These are phyloP conservation scores for Kluyveromyces aestuarii DNA, from an alignment of 805 yeast genomes.

Conservation along the genomic window DNA sequence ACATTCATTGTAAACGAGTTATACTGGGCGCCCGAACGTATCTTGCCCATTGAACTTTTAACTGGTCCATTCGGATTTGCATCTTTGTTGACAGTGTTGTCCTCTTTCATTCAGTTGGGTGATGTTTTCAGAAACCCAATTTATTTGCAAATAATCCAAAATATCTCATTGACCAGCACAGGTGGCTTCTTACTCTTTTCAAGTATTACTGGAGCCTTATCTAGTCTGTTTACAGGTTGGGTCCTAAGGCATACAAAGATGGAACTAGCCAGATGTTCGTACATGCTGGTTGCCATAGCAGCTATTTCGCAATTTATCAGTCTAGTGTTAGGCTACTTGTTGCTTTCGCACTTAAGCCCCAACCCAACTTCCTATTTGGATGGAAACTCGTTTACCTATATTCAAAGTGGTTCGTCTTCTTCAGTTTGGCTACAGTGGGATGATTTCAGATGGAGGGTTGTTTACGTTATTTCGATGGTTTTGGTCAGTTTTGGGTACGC, in stretches of 20 bases:
- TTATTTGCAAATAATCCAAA: constrained; percentile 44
- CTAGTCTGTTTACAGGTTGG: constrained; percentile 49
- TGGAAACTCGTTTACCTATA: neutral
- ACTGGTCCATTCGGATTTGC: constrained; percentile 47
- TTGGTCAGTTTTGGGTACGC: constrained; percentile 42
- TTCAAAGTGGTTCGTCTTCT: too few species aligned
- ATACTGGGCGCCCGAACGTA: constrained; percentile 39
- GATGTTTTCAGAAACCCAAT: constrained; percentile 51
- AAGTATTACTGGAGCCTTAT: constrained; percentile 42
- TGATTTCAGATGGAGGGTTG: constrained; percentile 23
- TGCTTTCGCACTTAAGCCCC: constrained; percentile 17
- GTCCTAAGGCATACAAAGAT: constrained; percentile 29
- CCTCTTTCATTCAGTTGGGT: constrained; percentile 35
- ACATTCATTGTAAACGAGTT: constrained; percentile 29
- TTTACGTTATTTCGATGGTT: constrained; percentile 25
- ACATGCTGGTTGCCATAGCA: constrained; percentile 16
- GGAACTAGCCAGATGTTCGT: constrained; percentile 23
- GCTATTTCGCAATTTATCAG: constrained; percentile 18
- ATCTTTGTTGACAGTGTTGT: constrained; percentile 39
- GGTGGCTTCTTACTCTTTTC: constrained; percentile 51
- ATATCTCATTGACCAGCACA: constrained; percentile 41
- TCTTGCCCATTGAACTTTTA: constrained; percentile 48
- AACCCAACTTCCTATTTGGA: neutral
- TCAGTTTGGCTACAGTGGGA: constrained; percentile 8
- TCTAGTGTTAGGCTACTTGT: constrained; percentile 9